These are phyloP conservation scores for Hemileccinum rubropunctum DNA, from an alignment of 768 basidiomycete species.

Conservation along the genomic window DNA sequence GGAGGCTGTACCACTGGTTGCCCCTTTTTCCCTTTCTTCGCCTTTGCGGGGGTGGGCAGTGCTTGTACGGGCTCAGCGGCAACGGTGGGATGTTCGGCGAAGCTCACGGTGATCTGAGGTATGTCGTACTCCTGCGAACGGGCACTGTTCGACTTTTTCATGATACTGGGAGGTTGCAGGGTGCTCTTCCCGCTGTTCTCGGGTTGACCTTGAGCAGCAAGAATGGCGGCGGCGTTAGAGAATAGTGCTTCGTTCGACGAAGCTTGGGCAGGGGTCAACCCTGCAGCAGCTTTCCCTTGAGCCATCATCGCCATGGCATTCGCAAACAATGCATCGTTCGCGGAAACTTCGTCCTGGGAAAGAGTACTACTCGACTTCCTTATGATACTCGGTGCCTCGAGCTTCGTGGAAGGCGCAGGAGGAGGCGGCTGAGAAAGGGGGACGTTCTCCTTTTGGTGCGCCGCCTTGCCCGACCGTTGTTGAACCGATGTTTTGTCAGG, in stretches of 20 bases:
- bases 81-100: conserved; percentile 11
- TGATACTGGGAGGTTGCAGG: conserved; percentile 17
- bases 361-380: conserved; percentile 27
- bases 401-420: conserved; percentile 10
- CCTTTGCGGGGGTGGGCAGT: conserved; percentile 10
- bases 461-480: conserved; percentile 11
- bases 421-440: conserved; percentile 10
- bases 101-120: conserved; percentile 27
- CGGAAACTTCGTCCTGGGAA: conserved; percentile 24
- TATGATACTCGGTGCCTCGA: conserved; percentile 20
- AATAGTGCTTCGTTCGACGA: conserved; percentile 26
- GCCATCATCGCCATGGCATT: conserved; percentile 21
- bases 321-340: conserved; percentile 27
- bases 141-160: conserved; percentile 28
- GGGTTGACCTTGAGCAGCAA: conserved; percentile 10
- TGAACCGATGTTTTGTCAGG: conserved; percentile 16
- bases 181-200: conserved; percentile 4
- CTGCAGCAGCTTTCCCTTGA: conserved; percentile 8
- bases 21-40: conserved; percentile 28
- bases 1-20: conserved; percentile 11
- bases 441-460: conserved; percentile 29
- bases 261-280: conserved; percentile 18
- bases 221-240: conserved; percentile 18
- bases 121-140: conserved; percentile 27
- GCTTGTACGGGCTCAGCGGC: conserved; percentile 10